Conservation (phyloP, 805 yeast genomes). For the Spathaspora boniae region DNA sequence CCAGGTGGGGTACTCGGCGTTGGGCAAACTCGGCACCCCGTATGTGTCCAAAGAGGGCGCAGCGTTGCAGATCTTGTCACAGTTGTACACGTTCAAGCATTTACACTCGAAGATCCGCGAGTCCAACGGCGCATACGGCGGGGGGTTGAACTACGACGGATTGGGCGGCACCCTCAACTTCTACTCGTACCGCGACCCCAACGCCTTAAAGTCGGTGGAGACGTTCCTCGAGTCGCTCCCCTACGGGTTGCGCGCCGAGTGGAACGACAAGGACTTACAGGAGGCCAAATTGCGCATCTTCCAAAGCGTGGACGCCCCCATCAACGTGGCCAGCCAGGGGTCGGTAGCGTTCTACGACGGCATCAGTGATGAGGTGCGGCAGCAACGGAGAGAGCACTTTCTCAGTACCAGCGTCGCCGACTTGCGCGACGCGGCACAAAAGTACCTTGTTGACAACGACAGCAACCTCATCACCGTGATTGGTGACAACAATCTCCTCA, state of each 20-base stretch:
- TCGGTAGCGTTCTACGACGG: constrained; percentile 60
- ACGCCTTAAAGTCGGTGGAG: constrained; percentile 64
- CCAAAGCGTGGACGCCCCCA: constrained; percentile 90
- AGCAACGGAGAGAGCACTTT: constrained; percentile 70
- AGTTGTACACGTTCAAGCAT: constrained; percentile 74
- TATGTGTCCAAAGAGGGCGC: constrained; percentile 78
- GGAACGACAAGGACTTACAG: constrained; percentile 66
- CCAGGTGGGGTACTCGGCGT: constrained; percentile 82
- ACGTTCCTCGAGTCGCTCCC: constrained; percentile 54
- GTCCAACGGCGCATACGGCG: constrained; percentile 97
- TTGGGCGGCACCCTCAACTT: constrained; percentile 74
- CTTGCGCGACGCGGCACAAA: constrained; percentile 61
- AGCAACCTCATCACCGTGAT: constrained; percentile 39
- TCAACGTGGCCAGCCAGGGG: constrained; percentile 78
- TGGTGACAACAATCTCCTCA: constrained; percentile 35
- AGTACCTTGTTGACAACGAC: constrained; percentile 45
- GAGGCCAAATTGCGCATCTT: constrained; percentile 90
- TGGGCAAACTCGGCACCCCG: constrained; percentile 61
- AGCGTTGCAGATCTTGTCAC: constrained; percentile 75
- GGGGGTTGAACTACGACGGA: constrained; percentile 83
- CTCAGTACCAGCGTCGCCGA: constrained; percentile 64
- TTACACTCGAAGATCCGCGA: constrained; percentile 89
- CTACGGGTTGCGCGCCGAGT: constrained; percentile 41
- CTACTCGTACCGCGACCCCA: constrained; percentile 94
- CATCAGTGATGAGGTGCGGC: constrained; percentile 74